Conservation (phyloP, 768 basidiomycete species). For the Roridomyces roridus region DNA sequence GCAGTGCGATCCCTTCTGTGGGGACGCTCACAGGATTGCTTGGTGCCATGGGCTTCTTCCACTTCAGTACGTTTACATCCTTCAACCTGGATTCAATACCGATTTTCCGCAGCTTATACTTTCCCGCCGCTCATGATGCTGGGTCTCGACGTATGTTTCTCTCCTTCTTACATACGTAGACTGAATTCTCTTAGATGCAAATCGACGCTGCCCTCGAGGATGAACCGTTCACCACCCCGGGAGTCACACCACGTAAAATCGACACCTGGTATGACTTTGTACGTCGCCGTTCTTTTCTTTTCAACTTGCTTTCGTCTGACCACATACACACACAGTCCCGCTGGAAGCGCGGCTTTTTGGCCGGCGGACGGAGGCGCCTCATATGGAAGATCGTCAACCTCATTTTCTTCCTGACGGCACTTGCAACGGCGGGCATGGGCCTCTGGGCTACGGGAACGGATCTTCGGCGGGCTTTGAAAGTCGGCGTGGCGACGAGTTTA, state of each 20-base stretch:
- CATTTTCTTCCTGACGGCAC: not conserved
- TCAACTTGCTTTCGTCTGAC: not conserved
- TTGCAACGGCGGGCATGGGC: slow-evolving; percentile 9
- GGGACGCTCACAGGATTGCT: slow-evolving; percentile 8
- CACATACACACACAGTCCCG: not conserved
- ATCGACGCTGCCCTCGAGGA: slow-evolving; percentile 7
- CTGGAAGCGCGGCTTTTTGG: slow-evolving; percentile 2
- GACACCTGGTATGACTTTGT: slow-evolving; percentile 11
- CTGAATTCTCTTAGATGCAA: not conserved
- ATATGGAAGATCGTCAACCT: slow-evolving; percentile 2
- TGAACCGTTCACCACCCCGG: slow-evolving; percentile 8
- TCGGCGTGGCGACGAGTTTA: not conserved
- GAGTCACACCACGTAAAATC: slow-evolving; percentile 5
- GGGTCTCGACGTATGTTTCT: not conserved
- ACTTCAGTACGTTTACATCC: not conserved
- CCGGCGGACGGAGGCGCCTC: not conserved
- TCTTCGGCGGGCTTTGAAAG: not conserved
- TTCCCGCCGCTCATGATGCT: slow-evolving; percentile 12
- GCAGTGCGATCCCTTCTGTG: slow-evolving; percentile 7
- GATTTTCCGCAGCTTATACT: slow-evolving; percentile 7
- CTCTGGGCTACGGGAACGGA: slow-evolving; percentile 5
- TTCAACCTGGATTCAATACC: too few relatives aligned
- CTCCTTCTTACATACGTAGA: not conserved
- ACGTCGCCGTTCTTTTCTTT: not conserved
- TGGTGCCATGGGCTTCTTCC: slow-evolving; percentile 11